These are phyloP conservation scores for Rossbeevera mucosa DNA, from an alignment of 768 basidiomycete genomes.

Conservation along the genomic window DNA sequence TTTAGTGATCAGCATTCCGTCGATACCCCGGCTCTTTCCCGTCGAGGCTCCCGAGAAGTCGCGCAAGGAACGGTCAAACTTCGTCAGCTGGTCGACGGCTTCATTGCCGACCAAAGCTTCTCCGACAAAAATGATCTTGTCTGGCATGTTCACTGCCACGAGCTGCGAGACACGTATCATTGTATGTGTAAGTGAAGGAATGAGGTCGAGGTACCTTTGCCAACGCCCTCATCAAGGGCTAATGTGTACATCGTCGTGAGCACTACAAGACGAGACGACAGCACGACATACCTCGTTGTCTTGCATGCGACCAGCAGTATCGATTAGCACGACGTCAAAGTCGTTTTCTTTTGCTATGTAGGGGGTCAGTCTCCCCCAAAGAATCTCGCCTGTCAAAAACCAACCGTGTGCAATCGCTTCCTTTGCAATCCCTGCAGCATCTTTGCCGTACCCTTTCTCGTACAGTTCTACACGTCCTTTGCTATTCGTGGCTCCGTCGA, in stretches of 20 bases:
- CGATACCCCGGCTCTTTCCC: constrained; percentile 83
- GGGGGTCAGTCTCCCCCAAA: constrained; percentile 1
- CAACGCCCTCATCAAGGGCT: constrained; percentile 97
- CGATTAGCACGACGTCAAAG: constrained; percentile 96
- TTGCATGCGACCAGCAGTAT: constrained; percentile 98
- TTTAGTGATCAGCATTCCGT: constrained; percentile 97
- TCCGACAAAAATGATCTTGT: constrained; percentile 97
- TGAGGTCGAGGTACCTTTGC: constrained; percentile 61
- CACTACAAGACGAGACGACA: not conserved
- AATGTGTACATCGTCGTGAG: constrained; percentile 7
- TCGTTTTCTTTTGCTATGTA: constrained; percentile 73
- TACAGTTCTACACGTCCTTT: constrained; percentile 86
- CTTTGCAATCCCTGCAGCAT: constrained; percentile 96
- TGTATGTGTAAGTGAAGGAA: not conserved
- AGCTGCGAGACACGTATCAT: constrained; percentile 45
- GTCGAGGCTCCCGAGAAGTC: constrained; percentile 79
- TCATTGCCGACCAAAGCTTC: constrained; percentile 98
- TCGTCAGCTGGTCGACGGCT: constrained; percentile 94
- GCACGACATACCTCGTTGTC: constrained; percentile 87
- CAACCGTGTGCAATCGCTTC: constrained; percentile 89
- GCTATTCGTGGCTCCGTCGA: constrained; percentile 63
- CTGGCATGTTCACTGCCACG: constrained; percentile 88
- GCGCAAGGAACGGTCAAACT: constrained; percentile 90
- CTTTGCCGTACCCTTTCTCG: constrained; percentile 96
- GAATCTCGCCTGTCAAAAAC: constrained; percentile 14